These are phyloP conservation scores for Tuber brumale DNA, from an alignment of 495 filamentous ascomycete species.

Conservation along the genomic window DNA sequence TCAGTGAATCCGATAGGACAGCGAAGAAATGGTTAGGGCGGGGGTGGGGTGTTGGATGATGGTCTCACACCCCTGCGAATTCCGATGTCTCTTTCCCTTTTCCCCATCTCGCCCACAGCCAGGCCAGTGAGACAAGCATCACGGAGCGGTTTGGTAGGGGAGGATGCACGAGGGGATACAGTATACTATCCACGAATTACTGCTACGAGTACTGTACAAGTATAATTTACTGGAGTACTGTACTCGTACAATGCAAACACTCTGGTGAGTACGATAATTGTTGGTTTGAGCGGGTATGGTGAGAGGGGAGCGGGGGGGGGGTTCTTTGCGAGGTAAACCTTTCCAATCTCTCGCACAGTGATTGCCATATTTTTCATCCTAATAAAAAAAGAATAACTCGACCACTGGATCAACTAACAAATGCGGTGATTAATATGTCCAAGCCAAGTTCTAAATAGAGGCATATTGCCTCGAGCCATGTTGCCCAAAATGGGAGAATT, in stretches of 20 bases:
- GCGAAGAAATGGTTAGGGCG: constrained; percentile 10
- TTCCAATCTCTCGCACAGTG: constrained; percentile 5
- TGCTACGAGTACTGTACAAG: neutral
- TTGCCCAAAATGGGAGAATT: constrained; percentile 19
- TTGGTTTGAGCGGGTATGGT: neutral
- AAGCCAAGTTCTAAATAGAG: constrained; percentile 24
- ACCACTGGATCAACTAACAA: neutral
- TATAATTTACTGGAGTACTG: neutral
- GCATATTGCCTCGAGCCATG: constrained; percentile 16
- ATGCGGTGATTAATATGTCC: constrained; percentile 30
- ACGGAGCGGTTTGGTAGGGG: neutral
- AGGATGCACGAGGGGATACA: neutral
- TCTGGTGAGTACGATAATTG: neutral
- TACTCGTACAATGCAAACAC: neutral
- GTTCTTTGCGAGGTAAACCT: constrained; percentile 17
- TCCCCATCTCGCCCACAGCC: neutral
- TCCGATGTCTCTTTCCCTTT: neutral
- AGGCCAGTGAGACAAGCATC: neutral
- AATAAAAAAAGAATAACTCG: constrained; percentile 15
- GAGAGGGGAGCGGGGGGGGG: constrained; percentile 19
- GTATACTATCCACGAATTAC: neutral
- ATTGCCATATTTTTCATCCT: constrained; percentile 11
- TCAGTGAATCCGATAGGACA: constrained; percentile 30
- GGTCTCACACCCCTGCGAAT: constrained; percentile 11
- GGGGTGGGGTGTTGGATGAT: constrained; percentile 33